Conservation (phyloP, 495 filamentous ascomycete genomes). For the Aeminium ludgeri region DNA sequence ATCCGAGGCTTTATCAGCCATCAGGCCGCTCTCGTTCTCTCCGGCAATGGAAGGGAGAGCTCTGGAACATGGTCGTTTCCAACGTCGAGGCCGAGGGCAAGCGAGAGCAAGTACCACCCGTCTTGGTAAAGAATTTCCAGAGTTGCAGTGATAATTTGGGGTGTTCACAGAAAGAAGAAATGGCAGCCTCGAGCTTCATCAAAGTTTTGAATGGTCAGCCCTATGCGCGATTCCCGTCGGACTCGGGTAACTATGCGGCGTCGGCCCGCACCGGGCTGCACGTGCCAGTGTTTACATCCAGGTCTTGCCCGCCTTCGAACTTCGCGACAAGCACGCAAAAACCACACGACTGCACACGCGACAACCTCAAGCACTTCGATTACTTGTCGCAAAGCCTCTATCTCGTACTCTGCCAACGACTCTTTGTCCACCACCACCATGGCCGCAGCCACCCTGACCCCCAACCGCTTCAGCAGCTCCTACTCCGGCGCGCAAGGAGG, state of each 20-base stretch:
- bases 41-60: slow-evolving; percentile 3
- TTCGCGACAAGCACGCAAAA: too few relatives aligned
- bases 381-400: not conserved
- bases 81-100: too few relatives aligned
- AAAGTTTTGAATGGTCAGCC: not conserved
- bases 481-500: slow-evolving; percentile 13
- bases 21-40: slow-evolving; percentile 28
- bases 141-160: too few relatives aligned
- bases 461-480: slow-evolving; percentile 14
- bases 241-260: not conserved
- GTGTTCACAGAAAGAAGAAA: too few relatives aligned
- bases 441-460: slow-evolving; percentile 44
- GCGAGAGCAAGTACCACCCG: too few relatives aligned
- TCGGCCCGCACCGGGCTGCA: too few relatives aligned
- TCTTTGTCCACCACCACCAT: slow-evolving; percentile 20
- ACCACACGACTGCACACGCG: too few relatives aligned
- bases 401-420: not conserved
- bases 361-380: not conserved
- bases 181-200: too few relatives aligned
- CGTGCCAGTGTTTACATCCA: too few relatives aligned
- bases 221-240: not conserved
- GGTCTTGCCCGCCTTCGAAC: too few relatives aligned
- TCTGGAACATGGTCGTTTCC: too few relatives aligned
- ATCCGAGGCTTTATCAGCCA: slow-evolving; percentile 39
- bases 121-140: too few relatives aligned